Percentiles rank a stretch among this genome's conserved stretches.
phyloP scores from a whole-genome alignment of 164 flowering plant species.

The Aristolochia californica region DNA sequence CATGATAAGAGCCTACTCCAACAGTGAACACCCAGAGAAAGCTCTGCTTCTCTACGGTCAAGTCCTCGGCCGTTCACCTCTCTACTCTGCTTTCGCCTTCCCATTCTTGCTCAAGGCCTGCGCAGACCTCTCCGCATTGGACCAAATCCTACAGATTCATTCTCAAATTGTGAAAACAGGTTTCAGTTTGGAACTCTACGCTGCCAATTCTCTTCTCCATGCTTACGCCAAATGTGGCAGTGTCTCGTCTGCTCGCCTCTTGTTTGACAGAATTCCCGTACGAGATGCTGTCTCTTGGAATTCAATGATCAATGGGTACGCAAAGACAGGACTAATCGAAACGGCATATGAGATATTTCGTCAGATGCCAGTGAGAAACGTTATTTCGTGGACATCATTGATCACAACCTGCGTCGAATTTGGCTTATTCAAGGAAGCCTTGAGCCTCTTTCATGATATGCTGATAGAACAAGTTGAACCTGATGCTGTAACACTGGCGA shows the following conservation, averaged over 20 bases:
- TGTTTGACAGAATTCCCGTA: constrained; percentile 19
- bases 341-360: constrained; percentile 22
- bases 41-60: constrained; percentile 28
- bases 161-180: constrained; percentile 33
- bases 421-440: constrained; percentile 25
- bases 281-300: constrained; percentile 43
- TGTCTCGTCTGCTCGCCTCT: constrained; percentile 14
- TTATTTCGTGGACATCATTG: constrained; percentile 34
- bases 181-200: constrained; percentile 19
- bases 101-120: constrained; percentile 51
- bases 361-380: constrained; percentile 26
- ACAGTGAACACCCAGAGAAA: constrained; percentile 20
- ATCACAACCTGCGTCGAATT: constrained; percentile 20
- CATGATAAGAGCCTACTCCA: constrained; percentile 34
- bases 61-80: constrained; percentile 23
- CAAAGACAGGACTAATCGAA: constrained; percentile 21
- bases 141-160: constrained; percentile 36
- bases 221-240: constrained; percentile 24
- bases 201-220: constrained; percentile 29
- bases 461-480: constrained; percentile 31
- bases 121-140: constrained; percentile 15
- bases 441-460: constrained; percentile 6
- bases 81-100: constrained; percentile 30
- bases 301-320: constrained; percentile 34
- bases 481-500: constrained; percentile 24